These are phyloP conservation scores for Mycocentrospora acerina DNA, from an alignment of 2,329 filamentous ascomycete species.

Conservation along the genomic window DNA sequence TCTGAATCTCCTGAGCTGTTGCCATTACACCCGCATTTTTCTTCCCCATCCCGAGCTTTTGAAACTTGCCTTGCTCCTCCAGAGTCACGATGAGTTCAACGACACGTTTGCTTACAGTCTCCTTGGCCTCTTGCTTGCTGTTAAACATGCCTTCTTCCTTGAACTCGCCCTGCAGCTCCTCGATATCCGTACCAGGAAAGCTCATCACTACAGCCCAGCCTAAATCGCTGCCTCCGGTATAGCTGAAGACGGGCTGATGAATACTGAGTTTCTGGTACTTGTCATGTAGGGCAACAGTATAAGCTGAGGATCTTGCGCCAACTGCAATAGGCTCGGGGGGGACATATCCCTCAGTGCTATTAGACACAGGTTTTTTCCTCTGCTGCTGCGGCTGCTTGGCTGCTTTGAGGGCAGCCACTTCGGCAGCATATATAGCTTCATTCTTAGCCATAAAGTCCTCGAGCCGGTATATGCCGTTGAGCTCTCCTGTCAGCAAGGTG, in stretches of 20 bases:
- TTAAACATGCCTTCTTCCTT: conserved; percentile 27
- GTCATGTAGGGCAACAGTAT: conserved; percentile 24
- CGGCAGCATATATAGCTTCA: conserved; percentile 7
- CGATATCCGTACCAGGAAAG: conserved; percentile 20
- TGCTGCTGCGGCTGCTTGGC: conserved; percentile 1
- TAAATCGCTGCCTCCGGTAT: conserved; percentile 5
- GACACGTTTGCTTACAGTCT: conserved; percentile 39
- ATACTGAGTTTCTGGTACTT: conserved; percentile 28
- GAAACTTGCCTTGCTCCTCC: conserved; percentile 22
- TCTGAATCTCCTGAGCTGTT: neutral
- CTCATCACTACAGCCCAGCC: conserved; percentile 26
- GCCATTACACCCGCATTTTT: conserved; percentile 10
- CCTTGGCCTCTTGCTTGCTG: conserved; percentile 48
- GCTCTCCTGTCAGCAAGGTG: neutral
- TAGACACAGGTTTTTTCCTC: conserved; percentile 14
- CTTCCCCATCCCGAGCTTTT: conserved; percentile 21
- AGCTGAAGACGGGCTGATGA: conserved; percentile 23
- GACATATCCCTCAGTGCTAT: neutral
- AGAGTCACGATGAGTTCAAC: conserved; percentile 27
- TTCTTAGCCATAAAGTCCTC: conserved; percentile 21
- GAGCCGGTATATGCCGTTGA: conserved; percentile 16
- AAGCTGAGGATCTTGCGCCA: conserved; percentile 17
- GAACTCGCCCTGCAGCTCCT: conserved; percentile 16
- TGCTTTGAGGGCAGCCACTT: conserved; percentile 9
- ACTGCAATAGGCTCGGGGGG: conserved; percentile 19